These are phyloP conservation scores for Fusarium drepaniforme DNA, from an alignment of 2,329 filamentous ascomycete species.

Conservation along the genomic window DNA sequence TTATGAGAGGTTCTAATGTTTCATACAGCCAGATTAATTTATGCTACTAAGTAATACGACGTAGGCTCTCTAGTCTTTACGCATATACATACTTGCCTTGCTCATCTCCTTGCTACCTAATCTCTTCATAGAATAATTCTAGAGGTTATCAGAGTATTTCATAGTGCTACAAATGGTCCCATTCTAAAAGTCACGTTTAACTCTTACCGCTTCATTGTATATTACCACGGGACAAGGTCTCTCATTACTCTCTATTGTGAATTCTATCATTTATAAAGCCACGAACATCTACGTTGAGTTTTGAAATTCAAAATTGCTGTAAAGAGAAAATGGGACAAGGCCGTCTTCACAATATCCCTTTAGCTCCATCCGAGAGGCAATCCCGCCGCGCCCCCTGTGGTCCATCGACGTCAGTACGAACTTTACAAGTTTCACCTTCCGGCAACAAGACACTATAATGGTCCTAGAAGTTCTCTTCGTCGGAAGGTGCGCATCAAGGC, in stretches of 20 bases:
- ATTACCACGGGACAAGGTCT: no score
- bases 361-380: neutral
- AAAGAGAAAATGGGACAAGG: neutral
- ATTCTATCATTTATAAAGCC: neutral
- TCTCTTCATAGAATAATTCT: neutral
- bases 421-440: neutral
- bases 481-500: neutral
- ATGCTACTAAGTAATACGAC: neutral
- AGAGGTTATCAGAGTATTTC: neutral
- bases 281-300: neutral
- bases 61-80: no score
- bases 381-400: neutral
- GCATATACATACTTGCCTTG: no score
- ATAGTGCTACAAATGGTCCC: neutral
- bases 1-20: neutral
- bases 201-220: neutral
- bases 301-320: neutral
- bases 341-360: rapidly evolving
- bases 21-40: neutral
- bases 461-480: neutral
- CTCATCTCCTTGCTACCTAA: neutral
- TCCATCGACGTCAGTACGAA: neutral
- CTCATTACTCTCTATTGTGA: neutral
- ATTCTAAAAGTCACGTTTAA: neutral
- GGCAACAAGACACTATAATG: neutral